phyloP scores from a whole-genome alignment of 768 basidiomycete genomes.

The Termitomyces sp. region DNA sequence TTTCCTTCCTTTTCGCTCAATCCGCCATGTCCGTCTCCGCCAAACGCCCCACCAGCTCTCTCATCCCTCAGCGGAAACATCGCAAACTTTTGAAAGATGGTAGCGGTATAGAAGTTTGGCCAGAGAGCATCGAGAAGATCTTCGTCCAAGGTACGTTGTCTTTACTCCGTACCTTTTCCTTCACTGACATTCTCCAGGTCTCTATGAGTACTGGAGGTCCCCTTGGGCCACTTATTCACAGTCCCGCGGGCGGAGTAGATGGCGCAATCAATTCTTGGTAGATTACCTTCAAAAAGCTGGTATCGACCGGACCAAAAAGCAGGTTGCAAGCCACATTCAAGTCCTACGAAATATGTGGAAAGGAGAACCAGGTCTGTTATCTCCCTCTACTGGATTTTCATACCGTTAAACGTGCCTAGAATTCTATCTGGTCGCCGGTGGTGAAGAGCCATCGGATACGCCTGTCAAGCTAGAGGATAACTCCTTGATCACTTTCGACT shows the following conservation, averaged over 20 bases:
- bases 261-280: constrained; percentile 84
- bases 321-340: constrained; percentile 87
- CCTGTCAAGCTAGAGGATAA: constrained; percentile 54
- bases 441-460: constrained; percentile 59
- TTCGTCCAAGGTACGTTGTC: constrained; percentile 62
- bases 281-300: constrained; percentile 69
- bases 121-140: constrained; percentile 67
- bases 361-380: constrained; percentile 59
- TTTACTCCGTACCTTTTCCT: constrained; percentile 3
- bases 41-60: constrained; percentile 23
- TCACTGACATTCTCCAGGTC: constrained; percentile 36
- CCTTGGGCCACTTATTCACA: constrained; percentile 72
- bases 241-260: constrained; percentile 71
- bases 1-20: constrained; percentile 14
- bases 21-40: constrained; percentile 19
- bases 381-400: constrained; percentile 5
- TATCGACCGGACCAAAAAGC: constrained; percentile 76
- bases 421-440: constrained; percentile 75
- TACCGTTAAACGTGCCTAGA: constrained; percentile 34
- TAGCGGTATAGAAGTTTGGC: constrained; percentile 78
- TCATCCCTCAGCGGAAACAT: constrained; percentile 79
- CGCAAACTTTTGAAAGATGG: constrained; percentile 80
- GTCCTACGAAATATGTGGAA: constrained; percentile 88
- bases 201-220: constrained; percentile 74
- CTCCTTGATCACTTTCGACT: constrained; percentile 39